A percentile compares a stretch with the other conserved stretches of the same genome.
Conservation (phyloP, 2,329 filamentous ascomycete species). For the Colletotrichum limetticola region DNA sequence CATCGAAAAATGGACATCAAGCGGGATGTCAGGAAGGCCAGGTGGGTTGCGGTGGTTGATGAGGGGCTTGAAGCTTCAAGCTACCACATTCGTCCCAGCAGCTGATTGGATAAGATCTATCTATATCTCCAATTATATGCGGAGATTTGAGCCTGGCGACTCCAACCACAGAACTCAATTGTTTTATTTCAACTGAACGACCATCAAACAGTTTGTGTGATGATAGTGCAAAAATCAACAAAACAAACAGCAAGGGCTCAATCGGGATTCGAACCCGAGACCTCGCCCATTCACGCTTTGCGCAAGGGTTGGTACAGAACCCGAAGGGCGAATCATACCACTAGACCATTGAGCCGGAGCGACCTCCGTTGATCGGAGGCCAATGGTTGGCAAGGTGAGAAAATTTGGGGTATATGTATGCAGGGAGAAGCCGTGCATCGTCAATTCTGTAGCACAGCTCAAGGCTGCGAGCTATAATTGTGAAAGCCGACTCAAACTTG, state of each 20-base stretch:
- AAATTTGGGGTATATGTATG: not conserved
- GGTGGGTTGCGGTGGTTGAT: no score
- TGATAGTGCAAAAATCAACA: not conserved
- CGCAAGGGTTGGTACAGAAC: conserved; percentile 4
- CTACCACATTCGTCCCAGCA: no score
- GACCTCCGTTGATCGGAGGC: not conserved
- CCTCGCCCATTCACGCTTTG: conserved; percentile 27
- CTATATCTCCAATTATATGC: no score
- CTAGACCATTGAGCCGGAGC: conserved; percentile 31
- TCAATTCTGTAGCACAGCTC: no score
- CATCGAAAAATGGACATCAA: not conserved
- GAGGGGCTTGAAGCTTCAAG: no score
- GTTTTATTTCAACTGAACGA: no score
- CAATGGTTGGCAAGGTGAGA: not conserved
- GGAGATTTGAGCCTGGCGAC: no score
- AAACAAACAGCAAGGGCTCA: conserved; percentile 3
- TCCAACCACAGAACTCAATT: no score
- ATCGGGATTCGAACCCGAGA: conserved; percentile 33
- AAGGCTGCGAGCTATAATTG: no score
- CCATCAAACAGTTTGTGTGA: no score
- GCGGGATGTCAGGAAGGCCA: not conserved
- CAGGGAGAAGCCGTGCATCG: not conserved
- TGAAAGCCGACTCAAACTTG: not conserved
- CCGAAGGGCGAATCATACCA: conserved; percentile 36
- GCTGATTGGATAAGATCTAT: no score